Evolutionary conservation across 495 filamentous ascomycete genomes (phyloP), one percentile per base, ranked within the genome.

Genomic region (Aspergillus biplanus): DNA sequence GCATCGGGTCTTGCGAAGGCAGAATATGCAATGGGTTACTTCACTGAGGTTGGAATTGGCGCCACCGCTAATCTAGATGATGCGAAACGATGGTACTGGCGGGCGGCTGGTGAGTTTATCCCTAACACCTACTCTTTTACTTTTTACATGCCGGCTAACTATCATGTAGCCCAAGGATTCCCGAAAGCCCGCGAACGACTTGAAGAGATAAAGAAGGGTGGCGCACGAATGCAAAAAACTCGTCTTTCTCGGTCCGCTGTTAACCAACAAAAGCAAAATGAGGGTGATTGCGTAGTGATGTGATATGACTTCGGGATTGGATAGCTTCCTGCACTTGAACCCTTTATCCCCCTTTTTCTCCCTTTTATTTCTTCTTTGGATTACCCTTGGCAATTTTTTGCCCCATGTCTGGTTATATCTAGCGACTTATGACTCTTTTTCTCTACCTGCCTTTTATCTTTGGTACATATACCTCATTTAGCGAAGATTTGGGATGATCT

Each of bases 21-120:
- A 0, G 90, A 97, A 75, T 97, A 97, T 80, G 95, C 95, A 0
- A 93, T 99, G 92, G 95, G 95, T 3, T 97, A 97, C 73, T 98
- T 95, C 67, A 96, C 92, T 0, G 95, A 99, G 75, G 89, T 92
- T 34, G 95, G 95, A 0, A 97, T 99, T 65, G 95, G 95, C n/a
- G 86, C 89, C 55, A 81, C 87, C 33, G 85, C 89, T 5, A 93
- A 92, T 72, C 62, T 97, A 65, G 95, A 99, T 68, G 95, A 97
- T 78, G 95, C 94, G 18, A 97, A 97, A 80, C 85, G 92, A 68
- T 99, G 95, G 95, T 99, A 99, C 79, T 97, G 93, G 85, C 85
- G 93, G 76, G 92, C 95, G 79, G 95, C 95, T 77, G 90, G 95
- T 97, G 78, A 87, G 94, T 89, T 46, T 31, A 7, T 16, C 6